Base-by-base conservation (phyloP, 768 basidiomycete species). In the Pisolithus microcarpus region DNA sequence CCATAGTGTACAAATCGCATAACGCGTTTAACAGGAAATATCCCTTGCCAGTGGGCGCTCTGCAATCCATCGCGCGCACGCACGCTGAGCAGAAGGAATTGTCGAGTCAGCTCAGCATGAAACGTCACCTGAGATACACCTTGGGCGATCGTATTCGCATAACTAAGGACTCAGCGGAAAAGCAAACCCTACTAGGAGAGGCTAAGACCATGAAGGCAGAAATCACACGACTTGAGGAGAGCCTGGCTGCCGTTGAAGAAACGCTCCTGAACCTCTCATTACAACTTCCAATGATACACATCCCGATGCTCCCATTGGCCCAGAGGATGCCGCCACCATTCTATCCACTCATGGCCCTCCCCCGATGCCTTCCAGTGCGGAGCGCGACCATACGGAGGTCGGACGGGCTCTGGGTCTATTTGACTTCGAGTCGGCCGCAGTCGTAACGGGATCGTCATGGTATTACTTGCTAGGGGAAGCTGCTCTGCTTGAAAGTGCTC, bases 211-310 rank as follows among this genome's bases (percentile, higher is more conserved):
- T 90, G 23, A 92, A 91, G 62, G 60, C 66, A 1, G 77, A 83
- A 46, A 76, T 91, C 5, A 66, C 68, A 15, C 68, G 74, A 21
- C 72, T 91, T 24, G 85, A 89, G 63, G 60, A 65, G 19, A 68
- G 70, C 15, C 63, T 89, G 7, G 65, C 69, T 15, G 65, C 61
- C 10, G 66, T 85, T 2, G 87, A 92, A 54, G 70, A 75, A n/a
- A 67, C 75, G 28, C 76, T 93, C 34, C 66, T 84, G 31, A 65
- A 72, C n/a, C 73, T 85, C 31, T 86, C 85, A 3, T 69, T 87
- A n/a, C 70, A 80, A 16, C 74, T 97, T 26, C 93, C 93, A 97
- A 97, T 60, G 91, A 90, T 58, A 91, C 91, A 0, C 91, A 95
- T 61, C 83, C 88, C 0, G 69, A 75, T 3, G 68, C 77, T 8